Conservation (phyloP, 139 green algal genomes). For the Parachlorella kessleri region DNA sequence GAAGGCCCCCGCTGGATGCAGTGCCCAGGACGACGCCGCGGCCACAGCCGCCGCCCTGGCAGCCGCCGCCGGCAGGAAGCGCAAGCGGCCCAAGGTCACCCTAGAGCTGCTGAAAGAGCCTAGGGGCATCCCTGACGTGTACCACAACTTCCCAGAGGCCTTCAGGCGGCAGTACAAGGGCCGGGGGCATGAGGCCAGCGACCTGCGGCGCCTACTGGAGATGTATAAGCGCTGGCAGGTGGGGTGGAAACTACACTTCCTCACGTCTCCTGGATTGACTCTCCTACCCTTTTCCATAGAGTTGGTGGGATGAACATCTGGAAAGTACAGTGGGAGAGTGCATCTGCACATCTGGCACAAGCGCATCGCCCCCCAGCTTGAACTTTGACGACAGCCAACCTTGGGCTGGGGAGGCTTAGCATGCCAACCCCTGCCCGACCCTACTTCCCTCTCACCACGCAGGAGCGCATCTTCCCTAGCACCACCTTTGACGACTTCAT, state of each 20-base stretch:
- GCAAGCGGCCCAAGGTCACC: conserved; percentile 52
- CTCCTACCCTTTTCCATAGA: too few relatives aligned
- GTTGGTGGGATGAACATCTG: not conserved
- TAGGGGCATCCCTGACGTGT: conserved; percentile 36
- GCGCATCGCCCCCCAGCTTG: not conserved
- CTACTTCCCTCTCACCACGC: not conserved
- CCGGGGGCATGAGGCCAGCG: conserved; percentile 44
- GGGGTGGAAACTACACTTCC: too few relatives aligned
- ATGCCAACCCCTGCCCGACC: not conserved
- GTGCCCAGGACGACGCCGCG: not conserved
- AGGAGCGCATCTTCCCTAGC: conserved; percentile 46
- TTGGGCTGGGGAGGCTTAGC: not conserved
- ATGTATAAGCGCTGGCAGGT: conserved; percentile 61
- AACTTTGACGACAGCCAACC: too few relatives aligned
- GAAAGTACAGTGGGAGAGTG: too few relatives aligned
- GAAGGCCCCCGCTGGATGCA: not conserved
- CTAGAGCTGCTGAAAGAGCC: conserved; percentile 42
- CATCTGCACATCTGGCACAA: too few relatives aligned
- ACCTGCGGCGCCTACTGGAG: conserved; percentile 54
- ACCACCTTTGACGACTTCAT: conserved; percentile 51
- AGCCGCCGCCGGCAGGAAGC: not conserved
- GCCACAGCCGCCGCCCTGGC: not conserved
- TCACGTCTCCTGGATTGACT: too few relatives aligned
- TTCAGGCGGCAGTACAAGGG: conserved; percentile 37
- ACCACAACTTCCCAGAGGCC: conserved; percentile 35